Conservation (phyloP, 1,284 basidiomycete species). For the Macrocystidia cucumis region DNA sequence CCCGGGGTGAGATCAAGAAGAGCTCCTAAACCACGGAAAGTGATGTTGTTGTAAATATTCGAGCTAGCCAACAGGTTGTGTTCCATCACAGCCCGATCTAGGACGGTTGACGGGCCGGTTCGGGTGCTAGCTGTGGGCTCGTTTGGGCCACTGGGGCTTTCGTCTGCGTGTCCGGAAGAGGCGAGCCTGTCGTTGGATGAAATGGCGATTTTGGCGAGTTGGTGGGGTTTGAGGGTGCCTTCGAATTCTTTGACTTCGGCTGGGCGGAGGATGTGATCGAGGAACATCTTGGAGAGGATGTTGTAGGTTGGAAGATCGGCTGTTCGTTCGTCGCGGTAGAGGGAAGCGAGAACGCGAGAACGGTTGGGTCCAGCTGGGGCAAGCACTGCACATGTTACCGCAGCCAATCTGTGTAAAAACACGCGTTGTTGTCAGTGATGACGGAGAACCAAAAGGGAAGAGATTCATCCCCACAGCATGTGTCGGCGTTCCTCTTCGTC, state of each 20-base stretch:
- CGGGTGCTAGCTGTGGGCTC: slow-evolving; percentile 61
- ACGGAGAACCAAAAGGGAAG: slow-evolving; percentile 3
- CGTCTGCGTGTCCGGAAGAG: slow-evolving; percentile 46
- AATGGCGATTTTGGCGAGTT: slow-evolving; percentile 83
- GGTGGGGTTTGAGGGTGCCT: slow-evolving; percentile 82
- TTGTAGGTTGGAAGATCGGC: slow-evolving; percentile 74
- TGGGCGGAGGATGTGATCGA: slow-evolving; percentile 90
- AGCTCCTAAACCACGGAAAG: slow-evolving; percentile 81
- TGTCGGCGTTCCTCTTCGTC: slow-evolving; percentile 86
- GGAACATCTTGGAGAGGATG: slow-evolving; percentile 95
- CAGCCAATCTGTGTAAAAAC: slow-evolving; percentile 55
- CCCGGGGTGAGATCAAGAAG: slow-evolving; percentile 80
- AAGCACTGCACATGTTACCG: slow-evolving; percentile 94
- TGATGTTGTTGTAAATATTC: slow-evolving; percentile 93
- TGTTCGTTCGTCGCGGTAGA: slow-evolving; percentile 92
- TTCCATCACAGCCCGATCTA: slow-evolving; percentile 96
- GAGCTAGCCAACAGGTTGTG: slow-evolving; percentile 96
- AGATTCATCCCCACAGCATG: slow-evolving; percentile 59
- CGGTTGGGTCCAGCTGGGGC: slow-evolving; percentile 96
- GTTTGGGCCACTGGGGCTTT: slow-evolving; percentile 32
- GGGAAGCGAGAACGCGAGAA: slow-evolving; percentile 83
- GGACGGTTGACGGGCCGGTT: slow-evolving; percentile 88
- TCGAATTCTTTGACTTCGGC: slow-evolving; percentile 90
- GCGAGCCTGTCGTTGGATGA: slow-evolving; percentile 74
- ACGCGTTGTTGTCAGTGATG: slow-evolving; percentile 8